Evolutionary conservation across 305 asterid genomes (phyloP), one percentile per base, ranked within the genome.

Genomic region (Rubia peregrina): DNA sequence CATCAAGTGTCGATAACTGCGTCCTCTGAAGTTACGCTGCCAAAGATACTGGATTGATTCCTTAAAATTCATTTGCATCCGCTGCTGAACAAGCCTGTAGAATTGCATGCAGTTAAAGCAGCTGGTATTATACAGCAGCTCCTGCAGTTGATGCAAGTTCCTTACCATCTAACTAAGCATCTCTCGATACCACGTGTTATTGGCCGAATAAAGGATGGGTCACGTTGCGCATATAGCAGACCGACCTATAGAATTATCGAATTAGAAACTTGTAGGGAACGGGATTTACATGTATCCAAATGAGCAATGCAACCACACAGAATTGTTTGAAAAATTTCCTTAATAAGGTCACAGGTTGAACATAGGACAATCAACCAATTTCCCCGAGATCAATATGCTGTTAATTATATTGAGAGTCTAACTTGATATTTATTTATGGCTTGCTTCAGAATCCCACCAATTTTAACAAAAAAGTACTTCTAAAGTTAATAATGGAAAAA

Each of bases 81-180:
- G 82, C 83, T 89, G 89, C 79, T 93, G 95, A 74, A 91, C 96
- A 79, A 91, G 91, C 98, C 98, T 92, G 89, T 77, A 83, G 57
- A 68, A 86, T 67, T 66, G 30, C 42, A 60, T 56, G 19, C 76
- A 44, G 64, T 83, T 62, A 83, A 72, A 67, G 72, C 40, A 69
- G 16, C 22, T 7, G 36, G 26, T 61, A 66, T 56, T 44, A 70
- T 49, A 61, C 62, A 66, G 70, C 68, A 73, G 78, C 74, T 78
- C 71, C 75, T 61, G 24, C 73, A 80, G 68, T 43, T 26, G 48
- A 69, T 61, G 21, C 1, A 17, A 64, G 33, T 38, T 16, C 75
- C 92, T 78, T 85, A 92, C 97, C 98, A 93, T 89, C 98, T 87
- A 67, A 88, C 95, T 44, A 93, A 87, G 82, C 98, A 93, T 87